A percentile compares a stretch with the other conserved stretches of the same genome.
Conservation (phyloP, 257 asterid species). For the Solanum bukasovii region DNA sequence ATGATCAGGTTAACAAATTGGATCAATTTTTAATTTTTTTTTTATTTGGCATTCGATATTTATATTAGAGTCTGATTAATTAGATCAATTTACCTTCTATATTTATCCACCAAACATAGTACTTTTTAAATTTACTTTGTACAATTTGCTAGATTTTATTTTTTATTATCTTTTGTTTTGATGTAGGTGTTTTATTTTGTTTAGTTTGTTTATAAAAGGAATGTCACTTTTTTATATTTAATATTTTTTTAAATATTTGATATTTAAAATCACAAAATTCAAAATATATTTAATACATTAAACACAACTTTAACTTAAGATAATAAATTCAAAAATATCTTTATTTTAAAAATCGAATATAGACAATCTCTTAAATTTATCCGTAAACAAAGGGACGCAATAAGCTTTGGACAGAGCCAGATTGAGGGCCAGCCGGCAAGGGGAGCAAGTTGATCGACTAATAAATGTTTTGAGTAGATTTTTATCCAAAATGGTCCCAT, state of each 20-base stretch:
- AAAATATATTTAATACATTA: not conserved
- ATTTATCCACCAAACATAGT: not conserved
- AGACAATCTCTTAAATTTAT: not conserved
- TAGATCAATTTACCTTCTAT: not conserved
- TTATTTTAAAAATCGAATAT: fast-evolving
- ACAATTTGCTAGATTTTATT: not conserved
- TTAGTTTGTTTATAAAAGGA: not conserved
- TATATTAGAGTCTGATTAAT: too few relatives aligned
- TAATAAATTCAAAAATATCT: not conserved
- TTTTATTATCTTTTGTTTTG: not conserved
- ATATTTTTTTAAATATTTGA: not conserved
- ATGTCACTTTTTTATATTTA: not conserved
- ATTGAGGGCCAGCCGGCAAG: not conserved
- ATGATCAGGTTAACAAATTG: not conserved
- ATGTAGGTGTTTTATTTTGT: not conserved
- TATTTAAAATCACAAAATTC: not conserved
- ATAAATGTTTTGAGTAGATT: not conserved
- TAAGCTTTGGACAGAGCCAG: not conserved
- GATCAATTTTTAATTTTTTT: not conserved
- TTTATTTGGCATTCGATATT: too few relatives aligned
- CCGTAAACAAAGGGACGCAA: not conserved
- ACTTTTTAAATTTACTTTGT: not conserved
- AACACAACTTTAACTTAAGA: not conserved
- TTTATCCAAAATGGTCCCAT: not conserved
- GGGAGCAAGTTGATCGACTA: not conserved